Percentiles rank a stretch among this genome's conserved stretches.
phyloP scores from a whole-genome alignment of 495 filamentous ascomycete species.

The Usnea hakonensis region DNA sequence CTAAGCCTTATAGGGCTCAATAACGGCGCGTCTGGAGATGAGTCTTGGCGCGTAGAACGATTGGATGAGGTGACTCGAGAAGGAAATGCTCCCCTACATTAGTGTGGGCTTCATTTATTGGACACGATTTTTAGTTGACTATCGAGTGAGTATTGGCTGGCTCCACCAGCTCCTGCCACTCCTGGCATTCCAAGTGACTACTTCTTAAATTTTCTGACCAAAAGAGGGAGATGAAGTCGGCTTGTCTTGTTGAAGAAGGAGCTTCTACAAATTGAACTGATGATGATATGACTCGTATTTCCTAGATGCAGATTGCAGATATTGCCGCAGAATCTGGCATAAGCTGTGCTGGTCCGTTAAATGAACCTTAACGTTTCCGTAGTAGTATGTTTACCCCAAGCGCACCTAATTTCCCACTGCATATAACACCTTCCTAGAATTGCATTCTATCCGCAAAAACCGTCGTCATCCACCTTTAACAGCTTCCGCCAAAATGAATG shows the following conservation, averaged over 20 bases:
- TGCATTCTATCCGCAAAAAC: neutral
- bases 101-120: too few species aligned
- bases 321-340: constrained; percentile 8
- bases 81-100: constrained; percentile 1
- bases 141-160: neutral
- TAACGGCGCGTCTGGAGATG: constrained; percentile 10
- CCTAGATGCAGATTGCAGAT: neutral
- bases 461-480: neutral
- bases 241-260: constrained; percentile 16
- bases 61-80: constrained; percentile 5
- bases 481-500: neutral
- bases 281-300: neutral
- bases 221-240: too few species aligned
- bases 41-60: constrained; percentile 9
- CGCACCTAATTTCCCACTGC: neutral
- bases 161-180: neutral
- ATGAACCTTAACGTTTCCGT: neutral
- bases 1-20: constrained; percentile 12
- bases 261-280: too few species aligned
- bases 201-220: neutral
- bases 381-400: neutral
- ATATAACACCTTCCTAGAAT: constrained; percentile 13
- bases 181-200: neutral
- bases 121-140: neutral
- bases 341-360: neutral